Base-by-base conservation (phyloP, 306 rosid genomes). In the Acacia melanoxylon region DNA sequence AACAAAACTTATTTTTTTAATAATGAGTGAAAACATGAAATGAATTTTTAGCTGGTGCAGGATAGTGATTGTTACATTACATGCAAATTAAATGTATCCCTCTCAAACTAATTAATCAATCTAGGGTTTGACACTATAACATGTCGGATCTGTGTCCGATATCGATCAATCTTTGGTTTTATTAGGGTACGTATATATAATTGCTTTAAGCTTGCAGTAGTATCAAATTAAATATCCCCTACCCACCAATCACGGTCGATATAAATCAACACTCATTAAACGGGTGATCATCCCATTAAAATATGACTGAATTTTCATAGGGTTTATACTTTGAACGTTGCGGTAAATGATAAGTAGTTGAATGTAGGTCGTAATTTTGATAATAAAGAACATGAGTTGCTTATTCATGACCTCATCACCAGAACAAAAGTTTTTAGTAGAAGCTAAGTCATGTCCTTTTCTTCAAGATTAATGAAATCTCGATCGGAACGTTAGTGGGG, bases 381-480 rank as follows among this genome's bases (percentile, higher is more conserved):
- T 33, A 37, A 31, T 52, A 31, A 14, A 31, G 25, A 27, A 27
- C 16, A 70, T 19, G 6, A 69, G 31, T 27, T 74, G 37, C 35
- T 48, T 61, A 61, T 49, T 70, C 56, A 73, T 51, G 10, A 7
- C n/a, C 24, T 68, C 51, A 72, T 68, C 51, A 72, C 29, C 33
- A 71, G 67, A 56, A 74, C 20, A 1, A 17, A 58, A 41, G 49
- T 40, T 49, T 5, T 14, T 72, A 68, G 74, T 49, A 69, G 59
- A 52, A 16, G 59, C 25, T 1, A 31, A 89, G 83, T 87, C 13
- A 35, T 46, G 85, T 82, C 81, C 19, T 80, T 61, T 77, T 68
- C 80, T 83, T 78, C 20, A 62, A 76, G 85, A 84, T 82, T 80
- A 82, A 87, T 87, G 92, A 89, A 79, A 89, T 83, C 89, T 92